These are phyloP conservation scores for Naematelia aurantialba DNA, from an alignment of 768 basidiomycete genomes.

Conservation along the genomic window DNA sequence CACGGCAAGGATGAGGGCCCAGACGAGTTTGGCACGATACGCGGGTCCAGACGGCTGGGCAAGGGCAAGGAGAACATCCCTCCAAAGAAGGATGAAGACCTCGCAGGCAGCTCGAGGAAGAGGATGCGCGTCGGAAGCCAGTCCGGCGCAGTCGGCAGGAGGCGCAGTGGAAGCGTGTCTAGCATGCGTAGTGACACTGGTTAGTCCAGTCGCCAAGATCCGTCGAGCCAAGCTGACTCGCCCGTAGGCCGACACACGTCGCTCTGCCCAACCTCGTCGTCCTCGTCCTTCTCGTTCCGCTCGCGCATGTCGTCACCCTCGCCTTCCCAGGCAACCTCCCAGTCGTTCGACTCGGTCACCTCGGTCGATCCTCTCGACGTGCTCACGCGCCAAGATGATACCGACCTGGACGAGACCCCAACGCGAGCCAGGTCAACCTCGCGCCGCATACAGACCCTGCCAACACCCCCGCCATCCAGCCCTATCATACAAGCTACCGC, in stretches of 20 bases:
- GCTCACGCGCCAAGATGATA: slow-evolving; percentile 15
- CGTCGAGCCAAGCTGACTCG: background rate
- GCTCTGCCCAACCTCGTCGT: slow-evolving; percentile 23
- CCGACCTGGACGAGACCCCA: slow-evolving; percentile 35
- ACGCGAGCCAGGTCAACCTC: slow-evolving; percentile 24
- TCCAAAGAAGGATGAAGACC: slow-evolving; percentile 33
- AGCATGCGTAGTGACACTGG: slow-evolving; percentile 40
- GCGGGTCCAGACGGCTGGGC: slow-evolving; percentile 18
- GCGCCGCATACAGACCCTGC: slow-evolving; percentile 14
- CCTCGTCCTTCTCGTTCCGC: slow-evolving; percentile 21
- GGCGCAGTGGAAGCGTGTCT: slow-evolving; percentile 37
- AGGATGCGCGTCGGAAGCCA: slow-evolving; percentile 23
- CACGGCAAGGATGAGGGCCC: slow-evolving; percentile 27
- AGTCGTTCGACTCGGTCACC: slow-evolving; percentile 22
- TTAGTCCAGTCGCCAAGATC: slow-evolving; percentile 13
- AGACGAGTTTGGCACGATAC: slow-evolving; percentile 11
- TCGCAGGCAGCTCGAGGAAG: slow-evolving; percentile 25
- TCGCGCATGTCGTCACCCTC: slow-evolving; percentile 26
- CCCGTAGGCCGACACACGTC: slow-evolving; percentile 21
- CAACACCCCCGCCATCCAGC: slow-evolving; percentile 37
- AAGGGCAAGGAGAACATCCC: slow-evolving; percentile 46
- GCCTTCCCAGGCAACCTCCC: slow-evolving; percentile 21
- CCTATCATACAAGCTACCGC: slow-evolving; percentile 24
- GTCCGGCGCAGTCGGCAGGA: slow-evolving; percentile 21
- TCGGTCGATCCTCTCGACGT: slow-evolving; percentile 24